Evolutionary conservation across 148 eudicot species (phyloP).

Genomic region (Diospyros kaki): DNA sequence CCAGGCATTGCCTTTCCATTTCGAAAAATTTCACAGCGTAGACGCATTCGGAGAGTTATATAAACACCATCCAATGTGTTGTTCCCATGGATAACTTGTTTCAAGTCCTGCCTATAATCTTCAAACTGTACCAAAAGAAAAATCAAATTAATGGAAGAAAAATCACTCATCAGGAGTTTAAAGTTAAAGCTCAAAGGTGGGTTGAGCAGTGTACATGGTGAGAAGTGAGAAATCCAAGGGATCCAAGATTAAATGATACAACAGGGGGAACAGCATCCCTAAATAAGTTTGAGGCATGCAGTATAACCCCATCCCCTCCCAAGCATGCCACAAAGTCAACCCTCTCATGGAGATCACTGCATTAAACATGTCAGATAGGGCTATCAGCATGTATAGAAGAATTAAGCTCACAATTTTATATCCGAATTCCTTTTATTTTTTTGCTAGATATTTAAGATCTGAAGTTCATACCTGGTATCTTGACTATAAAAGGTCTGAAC

Average conservation of each 20-base stretch:
- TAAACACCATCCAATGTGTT: slow-evolving; percentile 91
- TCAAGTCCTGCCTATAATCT: slow-evolving; percentile 67
- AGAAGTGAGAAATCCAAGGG: slow-evolving; percentile 97
- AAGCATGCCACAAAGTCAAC: slow-evolving; percentile 92
- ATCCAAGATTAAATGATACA: slow-evolving; percentile 96
- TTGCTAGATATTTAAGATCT: too few relatives aligned
- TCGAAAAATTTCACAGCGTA: slow-evolving; percentile 84
- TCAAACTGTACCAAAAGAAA: slow-evolving; percentile 60
- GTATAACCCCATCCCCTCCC: slow-evolving; percentile 98
- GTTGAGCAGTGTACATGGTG: slow-evolving; percentile 54
- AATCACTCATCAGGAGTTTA: not conserved
- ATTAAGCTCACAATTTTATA: not conserved
- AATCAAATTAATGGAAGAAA: not conserved
- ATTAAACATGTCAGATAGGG: slow-evolving; percentile 1
- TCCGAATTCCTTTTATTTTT: not conserved
- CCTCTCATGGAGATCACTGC: slow-evolving; percentile 95
- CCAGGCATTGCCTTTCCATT: slow-evolving; percentile 90
- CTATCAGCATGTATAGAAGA: not conserved
- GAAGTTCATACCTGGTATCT: slow-evolving; percentile 66
- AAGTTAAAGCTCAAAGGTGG: slow-evolving; percentile 4
- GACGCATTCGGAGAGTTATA: slow-evolving; percentile 96
- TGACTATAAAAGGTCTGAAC: slow-evolving; percentile 97
- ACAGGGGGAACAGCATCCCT: slow-evolving; percentile 95
- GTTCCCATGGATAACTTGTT: slow-evolving; percentile 87
- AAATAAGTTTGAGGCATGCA: slow-evolving; percentile 91